Evolutionary conservation across 2,329 filamentous ascomycete species (phyloP), one percentile per base, ranked within the genome.

Genomic region (Ophiostoma australiae): DNA sequence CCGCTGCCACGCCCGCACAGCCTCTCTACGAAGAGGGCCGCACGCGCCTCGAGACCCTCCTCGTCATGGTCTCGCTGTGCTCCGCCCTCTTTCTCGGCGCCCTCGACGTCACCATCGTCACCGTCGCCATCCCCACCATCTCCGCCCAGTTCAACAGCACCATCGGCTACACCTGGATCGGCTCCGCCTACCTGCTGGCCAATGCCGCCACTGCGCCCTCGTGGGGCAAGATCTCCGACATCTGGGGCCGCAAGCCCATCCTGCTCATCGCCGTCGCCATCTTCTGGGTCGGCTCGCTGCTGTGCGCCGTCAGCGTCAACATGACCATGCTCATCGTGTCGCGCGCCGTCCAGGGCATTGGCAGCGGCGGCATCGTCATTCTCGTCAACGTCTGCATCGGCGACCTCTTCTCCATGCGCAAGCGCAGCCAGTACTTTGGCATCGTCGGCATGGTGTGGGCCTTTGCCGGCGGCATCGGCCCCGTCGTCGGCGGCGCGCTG

Each of bases 141-240:
- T 81, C 85, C 2, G 77, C 78, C 2, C 82, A 90, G 37, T 84
- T 92, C 52, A 76, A 85, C 67, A 89, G 87, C 39, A 86, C 85
- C 20, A 82, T 86, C 0, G 90, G 89, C 7, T 94, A 93, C 79
- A 88, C 89, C 17, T 94, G 91, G 92, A 90, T 94, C 72, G 91
- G 91, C 0, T 88, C 86, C 37, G 87, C 91, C 0, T 94, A 91
- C 78, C 82, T 93, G 3, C 85, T 94, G 13, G 89, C 88, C 20
- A 88, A 87, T 75, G 88, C 90, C 0, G 88, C 90, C 0, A 84
- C 84, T 1, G 87, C 86, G 0, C 90, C 90, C 0, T 85, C 90
- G n/a, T 93, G 91, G 91, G 90, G 89, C 4, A 86, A 85, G 72
- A 77, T 87, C 48, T 83, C 82, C 1, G 86, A 88, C 73, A 87